Conservation (phyloP, 169 alveolate species). For the Plasmodium vivax region DNA sequence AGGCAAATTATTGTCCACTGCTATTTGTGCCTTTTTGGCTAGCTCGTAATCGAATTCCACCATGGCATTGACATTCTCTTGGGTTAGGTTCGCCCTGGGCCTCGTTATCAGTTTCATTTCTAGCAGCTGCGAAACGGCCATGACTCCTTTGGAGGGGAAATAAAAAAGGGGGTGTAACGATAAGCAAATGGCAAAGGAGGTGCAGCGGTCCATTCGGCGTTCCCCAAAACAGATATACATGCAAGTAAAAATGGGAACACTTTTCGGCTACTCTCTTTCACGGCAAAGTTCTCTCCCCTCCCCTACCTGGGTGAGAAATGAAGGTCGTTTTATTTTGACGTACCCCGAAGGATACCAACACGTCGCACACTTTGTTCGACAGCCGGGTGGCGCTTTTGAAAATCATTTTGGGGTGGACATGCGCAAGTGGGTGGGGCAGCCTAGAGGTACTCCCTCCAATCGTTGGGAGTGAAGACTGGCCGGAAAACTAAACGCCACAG, state of each 20-base stretch:
- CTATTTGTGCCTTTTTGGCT: slow-evolving; percentile 87
- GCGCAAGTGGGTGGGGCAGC: neutral
- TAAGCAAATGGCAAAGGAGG: neutral
- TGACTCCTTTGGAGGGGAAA: slow-evolving; percentile 76
- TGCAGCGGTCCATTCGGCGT: neutral
- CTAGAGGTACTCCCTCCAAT: neutral
- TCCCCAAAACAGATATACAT: neutral
- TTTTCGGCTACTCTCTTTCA: neutral
- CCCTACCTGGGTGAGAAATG: slow-evolving; percentile 86
- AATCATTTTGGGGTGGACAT: slow-evolving; percentile 26
- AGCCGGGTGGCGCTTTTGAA: slow-evolving; percentile 9
- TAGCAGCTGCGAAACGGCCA: slow-evolving; percentile 86
- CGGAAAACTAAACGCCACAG: neutral
- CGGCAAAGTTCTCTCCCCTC: neutral
- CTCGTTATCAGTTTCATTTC: slow-evolving; percentile 86
- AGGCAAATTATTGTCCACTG: slow-evolving; percentile 85
- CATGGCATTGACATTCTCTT: slow-evolving; percentile 86
- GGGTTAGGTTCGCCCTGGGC: slow-evolving; percentile 86
- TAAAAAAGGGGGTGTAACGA: neutral
- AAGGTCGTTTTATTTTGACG: slow-evolving; percentile 83
- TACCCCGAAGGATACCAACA: slow-evolving; percentile 84
- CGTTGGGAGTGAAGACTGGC: neutral
- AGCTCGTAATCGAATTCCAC: slow-evolving; percentile 83
- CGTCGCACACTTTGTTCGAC: slow-evolving; percentile 82
- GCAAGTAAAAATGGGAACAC: neutral